These are phyloP conservation scores for Eucalyptus caleyi DNA, from an alignment of 345 rosid genomes.

Conservation along the genomic window DNA sequence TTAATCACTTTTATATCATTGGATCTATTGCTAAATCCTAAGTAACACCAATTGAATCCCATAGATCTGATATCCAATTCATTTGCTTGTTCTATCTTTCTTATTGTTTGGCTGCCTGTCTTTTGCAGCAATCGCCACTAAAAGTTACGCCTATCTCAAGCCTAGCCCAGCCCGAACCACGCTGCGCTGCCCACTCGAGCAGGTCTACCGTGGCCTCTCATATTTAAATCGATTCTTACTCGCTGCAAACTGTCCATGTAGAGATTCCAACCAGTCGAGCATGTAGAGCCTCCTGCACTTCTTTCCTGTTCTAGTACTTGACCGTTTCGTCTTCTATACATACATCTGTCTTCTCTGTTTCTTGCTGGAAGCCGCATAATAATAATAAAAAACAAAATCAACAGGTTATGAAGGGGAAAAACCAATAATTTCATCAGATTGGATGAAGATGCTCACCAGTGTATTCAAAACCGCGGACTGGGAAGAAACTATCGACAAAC, in stretches of 20 bases:
- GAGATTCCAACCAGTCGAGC: conserved; percentile 31
- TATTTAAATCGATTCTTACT: conserved; percentile 5
- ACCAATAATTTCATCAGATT: background rate
- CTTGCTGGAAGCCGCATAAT: conserved; percentile 1
- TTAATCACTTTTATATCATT: no score
- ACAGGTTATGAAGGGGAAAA: background rate
- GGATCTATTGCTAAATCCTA: background rate
- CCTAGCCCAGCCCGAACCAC: background rate
- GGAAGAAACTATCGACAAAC: conserved; percentile 7
- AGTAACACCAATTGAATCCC: no score
- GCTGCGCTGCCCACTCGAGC: background rate
- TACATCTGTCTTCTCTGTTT: conserved; percentile 9
- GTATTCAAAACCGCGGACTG: conserved; percentile 8
- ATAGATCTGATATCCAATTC: no score
- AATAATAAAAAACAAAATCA: background rate
- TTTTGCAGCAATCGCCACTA: background rate
- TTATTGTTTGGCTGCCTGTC: background rate
- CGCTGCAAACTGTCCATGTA: conserved; percentile 27
- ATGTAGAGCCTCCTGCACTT: conserved; percentile 39
- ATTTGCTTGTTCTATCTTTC: background rate
- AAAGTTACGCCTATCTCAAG: background rate
- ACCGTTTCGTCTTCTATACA: conserved; percentile 22
- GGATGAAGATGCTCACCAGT: background rate
- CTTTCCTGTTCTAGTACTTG: conserved; percentile 36
- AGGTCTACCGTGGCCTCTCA: background rate